Evolutionary conservation across 345 rosid genomes (phyloP).

Genomic region (Raphanus sativus): DNA sequence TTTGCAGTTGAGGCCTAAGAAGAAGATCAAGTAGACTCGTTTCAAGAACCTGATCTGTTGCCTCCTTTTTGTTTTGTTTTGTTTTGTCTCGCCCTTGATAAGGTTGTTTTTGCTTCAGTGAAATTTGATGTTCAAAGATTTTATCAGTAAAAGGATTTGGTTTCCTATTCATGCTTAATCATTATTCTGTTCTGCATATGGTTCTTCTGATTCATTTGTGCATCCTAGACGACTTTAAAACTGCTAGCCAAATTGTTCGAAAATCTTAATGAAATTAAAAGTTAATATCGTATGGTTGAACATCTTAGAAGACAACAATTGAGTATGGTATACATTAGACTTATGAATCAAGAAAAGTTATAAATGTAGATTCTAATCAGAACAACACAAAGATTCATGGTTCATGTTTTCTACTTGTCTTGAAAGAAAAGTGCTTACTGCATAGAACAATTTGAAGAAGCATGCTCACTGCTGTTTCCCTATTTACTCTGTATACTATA

Average conservation of each 20-base stretch:
- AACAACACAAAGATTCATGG: background rate
- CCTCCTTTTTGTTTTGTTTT: conserved; percentile 2
- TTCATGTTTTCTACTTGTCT: background rate
- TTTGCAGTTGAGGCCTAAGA: conserved; percentile 96
- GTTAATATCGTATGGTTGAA: background rate
- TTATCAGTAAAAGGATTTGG: conserved; percentile 18
- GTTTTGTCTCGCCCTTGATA: background rate
- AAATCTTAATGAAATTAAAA: background rate
- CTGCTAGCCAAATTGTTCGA: background rate
- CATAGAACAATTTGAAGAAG: background rate
- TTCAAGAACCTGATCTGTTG: background rate
- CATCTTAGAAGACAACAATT: background rate
- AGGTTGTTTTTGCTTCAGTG: conserved; percentile 21
- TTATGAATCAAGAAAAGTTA: background rate
- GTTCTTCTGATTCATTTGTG: background rate
- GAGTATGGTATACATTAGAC: background rate
- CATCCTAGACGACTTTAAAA: background rate
- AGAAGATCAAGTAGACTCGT: conserved; percentile 70
- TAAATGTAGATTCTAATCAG: background rate
- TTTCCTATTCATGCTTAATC: background rate
- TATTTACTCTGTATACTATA: background rate
- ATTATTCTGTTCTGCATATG: background rate
- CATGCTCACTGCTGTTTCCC: background rate
- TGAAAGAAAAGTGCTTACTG: background rate
- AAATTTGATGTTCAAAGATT: conserved; percentile 26